These are phyloP conservation scores for Fusarium sambucinum DNA, from an alignment of 2,329 filamentous ascomycete genomes.

Conservation along the genomic window DNA sequence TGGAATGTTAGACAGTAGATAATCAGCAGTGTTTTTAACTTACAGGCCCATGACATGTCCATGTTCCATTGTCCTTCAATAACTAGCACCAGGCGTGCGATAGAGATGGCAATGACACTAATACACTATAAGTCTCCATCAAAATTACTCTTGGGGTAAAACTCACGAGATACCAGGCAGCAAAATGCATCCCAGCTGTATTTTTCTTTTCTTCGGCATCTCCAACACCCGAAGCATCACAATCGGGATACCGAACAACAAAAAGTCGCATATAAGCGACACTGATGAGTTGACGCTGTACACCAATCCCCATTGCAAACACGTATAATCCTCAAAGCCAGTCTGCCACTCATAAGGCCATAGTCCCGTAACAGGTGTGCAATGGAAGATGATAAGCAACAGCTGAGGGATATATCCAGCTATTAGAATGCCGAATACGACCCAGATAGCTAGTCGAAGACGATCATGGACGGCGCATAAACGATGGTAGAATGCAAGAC, in stretches of 20 bases:
- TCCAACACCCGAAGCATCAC: slow-evolving; percentile 61
- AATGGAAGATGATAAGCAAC: slow-evolving; percentile 64
- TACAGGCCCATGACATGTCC: slow-evolving; percentile 62
- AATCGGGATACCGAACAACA: slow-evolving; percentile 64
- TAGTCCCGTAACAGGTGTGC: slow-evolving; percentile 61
- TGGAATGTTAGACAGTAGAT: neutral
- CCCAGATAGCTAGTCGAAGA: slow-evolving; percentile 53
- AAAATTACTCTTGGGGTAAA: neutral
- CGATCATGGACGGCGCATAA: slow-evolving; percentile 56
- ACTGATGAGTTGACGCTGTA: slow-evolving; percentile 64
- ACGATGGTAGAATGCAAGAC: slow-evolving; percentile 64
- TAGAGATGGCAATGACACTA: slow-evolving; percentile 63
- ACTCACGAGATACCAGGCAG: slow-evolving; percentile 63
- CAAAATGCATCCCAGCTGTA: slow-evolving; percentile 61
- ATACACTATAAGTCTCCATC: slow-evolving; percentile 5
- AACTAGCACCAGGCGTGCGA: slow-evolving; percentile 61
- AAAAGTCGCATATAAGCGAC: slow-evolving; percentile 62
- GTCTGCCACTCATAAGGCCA: slow-evolving; percentile 66
- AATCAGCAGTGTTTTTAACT: neutral
- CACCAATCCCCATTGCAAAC: slow-evolving; percentile 63
- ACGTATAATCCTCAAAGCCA: slow-evolving; percentile 56
- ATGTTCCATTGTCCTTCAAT: slow-evolving; percentile 60
- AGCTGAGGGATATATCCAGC: slow-evolving; percentile 62
- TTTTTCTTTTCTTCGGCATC: slow-evolving; percentile 58
- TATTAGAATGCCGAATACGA: slow-evolving; percentile 54